These are phyloP conservation scores for Dacryopinax spathularia DNA, from an alignment of 768 basidiomycete species.

Conservation along the genomic window DNA sequence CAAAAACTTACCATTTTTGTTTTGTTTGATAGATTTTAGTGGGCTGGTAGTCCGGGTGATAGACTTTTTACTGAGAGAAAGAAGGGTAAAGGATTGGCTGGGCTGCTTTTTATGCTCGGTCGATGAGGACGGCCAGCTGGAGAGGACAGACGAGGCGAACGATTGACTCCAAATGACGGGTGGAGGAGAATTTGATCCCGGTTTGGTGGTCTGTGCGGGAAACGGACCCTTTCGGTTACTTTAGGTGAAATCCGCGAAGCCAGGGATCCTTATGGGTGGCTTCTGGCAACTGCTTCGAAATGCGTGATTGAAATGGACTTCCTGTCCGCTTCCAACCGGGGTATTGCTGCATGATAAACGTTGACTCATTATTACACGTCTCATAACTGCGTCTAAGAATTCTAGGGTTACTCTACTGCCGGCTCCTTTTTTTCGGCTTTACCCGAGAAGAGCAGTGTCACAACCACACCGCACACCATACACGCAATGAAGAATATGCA, in stretches of 20 bases:
- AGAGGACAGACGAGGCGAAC: neutral
- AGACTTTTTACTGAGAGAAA: neutral
- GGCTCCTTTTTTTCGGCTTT: neutral
- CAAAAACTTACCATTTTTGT: neutral
- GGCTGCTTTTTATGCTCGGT: neutral
- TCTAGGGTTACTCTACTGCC: neutral
- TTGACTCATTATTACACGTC: too few relatives aligned
- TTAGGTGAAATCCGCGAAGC: neutral
- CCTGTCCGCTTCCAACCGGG: too few relatives aligned
- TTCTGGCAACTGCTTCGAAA: too few relatives aligned
- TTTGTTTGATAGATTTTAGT: neutral
- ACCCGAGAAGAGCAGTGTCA: neutral
- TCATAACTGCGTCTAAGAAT: neutral
- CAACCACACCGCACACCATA: neutral
- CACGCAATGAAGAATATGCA: slow-evolving; percentile 18
- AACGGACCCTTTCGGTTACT: neutral
- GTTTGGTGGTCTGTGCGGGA: slow-evolving; percentile 2
- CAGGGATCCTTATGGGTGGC: neutral
- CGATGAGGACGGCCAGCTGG: slow-evolving; percentile 3
- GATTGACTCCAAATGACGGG: neutral
- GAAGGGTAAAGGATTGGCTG: neutral
- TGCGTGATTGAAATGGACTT: too few relatives aligned
- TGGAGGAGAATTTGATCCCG: slow-evolving; percentile 3
- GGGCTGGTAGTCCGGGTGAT: neutral
- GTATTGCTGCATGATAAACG: too few relatives aligned